Base-by-base conservation (phyloP, 176 grass and related monocot species). In the Ensete ventricosum region DNA sequence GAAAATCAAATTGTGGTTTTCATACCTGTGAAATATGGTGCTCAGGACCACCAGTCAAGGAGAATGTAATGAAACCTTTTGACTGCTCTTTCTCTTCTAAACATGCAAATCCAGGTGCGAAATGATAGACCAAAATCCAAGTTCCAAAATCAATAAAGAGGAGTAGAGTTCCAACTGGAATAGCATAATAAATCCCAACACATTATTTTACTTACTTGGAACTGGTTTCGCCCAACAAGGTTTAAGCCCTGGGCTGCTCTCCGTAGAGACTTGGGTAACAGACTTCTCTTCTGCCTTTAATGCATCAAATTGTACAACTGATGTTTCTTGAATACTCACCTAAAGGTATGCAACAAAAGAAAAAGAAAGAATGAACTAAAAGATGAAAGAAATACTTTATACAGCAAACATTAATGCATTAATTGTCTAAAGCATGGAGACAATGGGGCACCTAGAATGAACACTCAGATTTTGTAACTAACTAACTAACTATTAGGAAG, bases 161-260 rank as follows among this genome's bases (percentile, higher is more conserved):
- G 10, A 29, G 1, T 22, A 69, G 19, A 70, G 8, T 25, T 70
- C 43, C 34, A 70, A 51, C 43, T 70, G 51, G 48, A 14, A 70
- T 51, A 50, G n/a, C 7, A 19, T 50, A n/a, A 50, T 17, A 55
- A 13, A 14, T 14, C 22, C 34, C 49, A 11, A 50, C 71, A 73
- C 52, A 62, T 50, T 69, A 14, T 24, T 64, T 8, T 73, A 75
- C 73, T 80, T 69, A 94, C 95, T 94, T 84, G 62, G 77, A 75
- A 73, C 84, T 83, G 90, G 88, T 83, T 84, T 94, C 29, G 75
- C 50, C 88, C 88, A 99, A 64, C 95, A 99, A 53, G 86, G 86
- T 43, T 83, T 91, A 76, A 91, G 72, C 60, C 84, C 84, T 88
- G 81, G 80, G 49, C 65, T 26, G 8, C 82, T 83, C 74, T 75